Percentiles rank a stretch among this genome's conserved stretches.
These are phyloP conservation scores for Axilococcus clingmanii DNA, from an alignment of 139 green algal species.

Conservation along the genomic window DNA sequence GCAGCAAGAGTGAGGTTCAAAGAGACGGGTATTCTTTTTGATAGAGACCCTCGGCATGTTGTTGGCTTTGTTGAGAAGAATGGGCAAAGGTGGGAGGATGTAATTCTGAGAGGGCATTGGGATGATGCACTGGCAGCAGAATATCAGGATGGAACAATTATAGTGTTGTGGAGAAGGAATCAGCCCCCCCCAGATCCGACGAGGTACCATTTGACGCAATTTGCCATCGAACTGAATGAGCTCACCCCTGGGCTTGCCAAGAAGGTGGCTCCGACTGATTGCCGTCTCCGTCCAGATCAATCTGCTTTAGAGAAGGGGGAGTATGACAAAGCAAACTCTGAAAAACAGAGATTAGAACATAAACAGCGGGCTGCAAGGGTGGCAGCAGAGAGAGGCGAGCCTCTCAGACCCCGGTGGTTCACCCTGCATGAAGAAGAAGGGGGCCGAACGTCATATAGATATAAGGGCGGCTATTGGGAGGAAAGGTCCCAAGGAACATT, in stretches of 20 bases:
- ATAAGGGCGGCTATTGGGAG: slow-evolving; percentile 61
- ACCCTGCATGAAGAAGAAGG: neutral
- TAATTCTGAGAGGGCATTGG: slow-evolving; percentile 46
- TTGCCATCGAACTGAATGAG: slow-evolving; percentile 81
- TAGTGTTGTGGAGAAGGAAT: slow-evolving; percentile 46
- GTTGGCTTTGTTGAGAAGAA: slow-evolving; percentile 23
- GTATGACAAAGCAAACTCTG: slow-evolving; percentile 56
- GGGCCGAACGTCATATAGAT: slow-evolving; percentile 13
- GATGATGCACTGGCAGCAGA: slow-evolving; percentile 37
- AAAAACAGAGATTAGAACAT: slow-evolving; percentile 80
- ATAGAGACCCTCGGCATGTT: slow-evolving; percentile 49
- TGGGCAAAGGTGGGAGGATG: slow-evolving; percentile 20
- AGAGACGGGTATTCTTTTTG: slow-evolving; percentile 44
- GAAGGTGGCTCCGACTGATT: slow-evolving; percentile 61
- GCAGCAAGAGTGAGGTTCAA: slow-evolving; percentile 53
- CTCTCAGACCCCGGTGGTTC: slow-evolving; percentile 57
- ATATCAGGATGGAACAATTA: slow-evolving; percentile 14
- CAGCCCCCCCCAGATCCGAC: slow-evolving; percentile 38
- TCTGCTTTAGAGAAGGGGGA: slow-evolving; percentile 42
- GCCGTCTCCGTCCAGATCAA: slow-evolving; percentile 70
- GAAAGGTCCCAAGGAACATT: slow-evolving; percentile 30
- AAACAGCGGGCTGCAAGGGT: slow-evolving; percentile 69
- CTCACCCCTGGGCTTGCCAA: slow-evolving; percentile 43
- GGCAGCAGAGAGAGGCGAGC: slow-evolving; percentile 50
- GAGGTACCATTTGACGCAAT: slow-evolving; percentile 60